Evolutionary conservation across 169 alveolate species (phyloP).

Genomic region (Plasmodium gallinaceum): DNA sequence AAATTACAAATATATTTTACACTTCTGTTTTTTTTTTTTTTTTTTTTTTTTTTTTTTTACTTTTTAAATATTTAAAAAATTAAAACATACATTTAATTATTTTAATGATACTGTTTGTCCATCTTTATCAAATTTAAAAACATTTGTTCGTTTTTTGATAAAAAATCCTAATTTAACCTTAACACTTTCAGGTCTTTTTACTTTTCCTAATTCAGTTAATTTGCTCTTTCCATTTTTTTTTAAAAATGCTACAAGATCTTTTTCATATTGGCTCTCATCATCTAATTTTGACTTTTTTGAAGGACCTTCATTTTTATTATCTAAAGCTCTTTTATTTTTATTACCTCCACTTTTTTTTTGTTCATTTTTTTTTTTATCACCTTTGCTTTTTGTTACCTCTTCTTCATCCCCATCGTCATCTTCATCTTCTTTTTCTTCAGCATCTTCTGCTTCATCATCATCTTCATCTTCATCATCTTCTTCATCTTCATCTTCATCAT

Average conservation of each 20-base stretch:
- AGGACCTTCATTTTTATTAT: constrained; percentile 60
- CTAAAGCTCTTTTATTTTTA: constrained; percentile 70
- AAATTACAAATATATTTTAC: too few relatives aligned
- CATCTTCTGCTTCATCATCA: constrained; percentile 79
- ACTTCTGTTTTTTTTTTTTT: too few relatives aligned
- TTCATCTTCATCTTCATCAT: constrained; percentile 83
- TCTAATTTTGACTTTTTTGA: constrained; percentile 56
- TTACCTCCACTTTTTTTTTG: constrained; percentile 79
- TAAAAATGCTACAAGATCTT: constrained; percentile 82
- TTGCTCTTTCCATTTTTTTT: constrained; percentile 88
- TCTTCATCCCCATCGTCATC: constrained; percentile 85
- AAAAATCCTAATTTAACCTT: constrained; percentile 85
- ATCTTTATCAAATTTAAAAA: constrained; percentile 82
- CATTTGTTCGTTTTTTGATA: constrained; percentile 80
- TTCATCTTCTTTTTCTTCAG: constrained; percentile 88
- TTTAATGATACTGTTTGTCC: constrained; percentile 67
- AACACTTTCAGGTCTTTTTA: constrained; percentile 87
- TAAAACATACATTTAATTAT: constrained; percentile 1
- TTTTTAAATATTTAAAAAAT: not conserved
- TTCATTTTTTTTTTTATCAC: constrained; percentile 83
- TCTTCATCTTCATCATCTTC: constrained; percentile 80
- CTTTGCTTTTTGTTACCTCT: constrained; percentile 83
- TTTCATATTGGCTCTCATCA: constrained; percentile 79
- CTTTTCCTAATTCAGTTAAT: constrained; percentile 87
- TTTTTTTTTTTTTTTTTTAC: too few relatives aligned